Base-by-base conservation (phyloP, 2,329 filamentous ascomycete genomes). In the Talaromyces piceae region DNA sequence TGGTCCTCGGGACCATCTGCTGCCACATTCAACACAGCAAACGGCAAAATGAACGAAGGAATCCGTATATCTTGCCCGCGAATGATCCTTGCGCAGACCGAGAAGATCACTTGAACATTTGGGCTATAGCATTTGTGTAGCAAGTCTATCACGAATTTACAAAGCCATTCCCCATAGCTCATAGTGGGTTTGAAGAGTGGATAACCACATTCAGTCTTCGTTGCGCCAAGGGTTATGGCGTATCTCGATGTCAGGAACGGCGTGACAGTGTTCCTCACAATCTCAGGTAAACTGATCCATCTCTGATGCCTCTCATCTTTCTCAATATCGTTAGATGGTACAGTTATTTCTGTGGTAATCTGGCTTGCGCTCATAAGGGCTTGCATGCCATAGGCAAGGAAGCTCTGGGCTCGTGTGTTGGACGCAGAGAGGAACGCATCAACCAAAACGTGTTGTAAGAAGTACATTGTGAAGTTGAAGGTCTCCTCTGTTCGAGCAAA, bases 331-430 rank as follows among this genome's bases (percentile, higher is more conserved):
- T 78, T 74, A 33, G 76, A 73, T 41, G 77, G 73, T 16, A 77
- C 66, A 26, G 72, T 71, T 33, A 77, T 71, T 18, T 75, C 80
- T 9, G 78, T 73, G 53, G 77, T 83, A 61, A 96, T 84, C 25
- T 86, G 84, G 61, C 87, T 88, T 58, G 85, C 82, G 41, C 84
- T 83, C 3, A 97, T 77, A 37, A 97, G 77, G 61, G 95, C 86
- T 67, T 99, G 93, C 83, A 98, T 96, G 2, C 86, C 88, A 68
- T 87, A 98, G 1, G 91, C 91, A 16, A 99, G 77, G 63, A 94
- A 95, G 0, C 90, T 91, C 67, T 97, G 93, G 5, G 90, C 79
- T 57, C 83, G 84, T 2, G 90, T 87, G 64, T 96, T 94, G 0
- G 87, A 93, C 1, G 88, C 87, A 1, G 91, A 95, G 41, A 95